These are phyloP conservation scores for Paraphaeosphaeria minitans DNA, from an alignment of 2,329 filamentous ascomycete genomes.

Conservation along the genomic window DNA sequence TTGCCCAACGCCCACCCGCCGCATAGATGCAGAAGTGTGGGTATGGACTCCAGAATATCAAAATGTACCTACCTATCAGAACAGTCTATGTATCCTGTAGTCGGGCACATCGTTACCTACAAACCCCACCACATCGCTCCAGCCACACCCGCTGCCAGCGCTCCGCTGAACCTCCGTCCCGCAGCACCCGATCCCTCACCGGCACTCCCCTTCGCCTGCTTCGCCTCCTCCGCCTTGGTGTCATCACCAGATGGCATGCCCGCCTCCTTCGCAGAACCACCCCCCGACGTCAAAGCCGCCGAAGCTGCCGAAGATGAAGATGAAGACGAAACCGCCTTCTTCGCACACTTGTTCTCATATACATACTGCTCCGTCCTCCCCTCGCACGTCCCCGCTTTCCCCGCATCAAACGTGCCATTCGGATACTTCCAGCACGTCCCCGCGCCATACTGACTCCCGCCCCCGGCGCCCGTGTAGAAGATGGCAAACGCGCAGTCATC, in stretches of 20 bases:
- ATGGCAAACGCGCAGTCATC: constrained; percentile 7
- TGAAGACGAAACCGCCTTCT: background rate
- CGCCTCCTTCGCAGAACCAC: background rate
- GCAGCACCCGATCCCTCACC: background rate
- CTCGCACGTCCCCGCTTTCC: background rate
- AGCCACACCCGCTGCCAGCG: background rate
- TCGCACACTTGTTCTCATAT: constrained; percentile 11
- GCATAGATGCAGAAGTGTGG: too few relatives aligned
- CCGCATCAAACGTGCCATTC: constrained; percentile 12
- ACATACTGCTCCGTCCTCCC: constrained; percentile 10
- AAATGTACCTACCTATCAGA: too few relatives aligned
- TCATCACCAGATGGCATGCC: too few relatives aligned
- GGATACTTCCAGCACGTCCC: constrained; percentile 14
- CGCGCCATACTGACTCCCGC: constrained; percentile 1
- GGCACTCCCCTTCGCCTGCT: background rate
- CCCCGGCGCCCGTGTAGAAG: background rate
- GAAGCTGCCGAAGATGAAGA: background rate
- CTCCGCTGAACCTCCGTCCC: background rate
- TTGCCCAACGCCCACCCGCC: too few relatives aligned
- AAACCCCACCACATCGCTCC: too few relatives aligned
- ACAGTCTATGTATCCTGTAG: too few relatives aligned
- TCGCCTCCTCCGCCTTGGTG: background rate
- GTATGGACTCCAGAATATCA: too few relatives aligned
- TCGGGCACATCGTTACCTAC: too few relatives aligned
- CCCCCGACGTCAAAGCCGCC: background rate